These are phyloP conservation scores for Phaseolus lunatus DNA, from an alignment of 306 rosid genomes.

Conservation along the genomic window DNA sequence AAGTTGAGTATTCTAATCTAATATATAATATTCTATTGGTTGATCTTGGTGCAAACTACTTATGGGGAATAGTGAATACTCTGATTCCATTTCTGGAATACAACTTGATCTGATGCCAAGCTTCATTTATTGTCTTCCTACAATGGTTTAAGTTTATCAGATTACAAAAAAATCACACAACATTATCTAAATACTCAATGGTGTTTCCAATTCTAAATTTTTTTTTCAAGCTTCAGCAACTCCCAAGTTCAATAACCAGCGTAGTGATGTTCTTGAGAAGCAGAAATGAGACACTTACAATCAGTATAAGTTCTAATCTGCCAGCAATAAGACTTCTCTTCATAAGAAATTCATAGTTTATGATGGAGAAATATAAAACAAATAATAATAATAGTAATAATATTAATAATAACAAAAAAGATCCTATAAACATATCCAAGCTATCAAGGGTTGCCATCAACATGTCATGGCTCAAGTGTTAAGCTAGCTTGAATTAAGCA, in stretches of 20 bases:
- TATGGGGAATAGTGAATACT: neutral
- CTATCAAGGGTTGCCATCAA: conserved; percentile 1
- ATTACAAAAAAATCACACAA: neutral
- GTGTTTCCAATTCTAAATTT: neutral
- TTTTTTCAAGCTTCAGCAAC: neutral
- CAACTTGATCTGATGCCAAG: neutral
- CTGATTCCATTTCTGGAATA: neutral
- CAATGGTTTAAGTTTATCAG: neutral
- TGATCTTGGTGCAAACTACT: too few relatives aligned
- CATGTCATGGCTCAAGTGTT: neutral
- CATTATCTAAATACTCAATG: neutral
- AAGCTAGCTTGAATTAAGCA: neutral
- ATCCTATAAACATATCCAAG: neutral
- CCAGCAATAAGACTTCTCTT: conserved; percentile 15
- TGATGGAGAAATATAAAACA: neutral
- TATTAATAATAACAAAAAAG: neutral
- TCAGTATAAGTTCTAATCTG: conserved; percentile 3
- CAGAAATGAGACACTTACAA: conserved; percentile 20
- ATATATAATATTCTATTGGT: too few relatives aligned
- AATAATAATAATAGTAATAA: neutral
- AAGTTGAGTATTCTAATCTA: too few relatives aligned
- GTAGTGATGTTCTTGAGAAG: conserved; percentile 5
- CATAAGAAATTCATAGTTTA: neutral
- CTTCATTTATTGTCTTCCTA: neutral
- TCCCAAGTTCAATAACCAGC: conserved; percentile 10